A percentile compares a stretch with the other conserved stretches of the same genome.
phyloP scores from a whole-genome alignment of 805 yeast genomes.

The Suhomyces faveliae region DNA sequence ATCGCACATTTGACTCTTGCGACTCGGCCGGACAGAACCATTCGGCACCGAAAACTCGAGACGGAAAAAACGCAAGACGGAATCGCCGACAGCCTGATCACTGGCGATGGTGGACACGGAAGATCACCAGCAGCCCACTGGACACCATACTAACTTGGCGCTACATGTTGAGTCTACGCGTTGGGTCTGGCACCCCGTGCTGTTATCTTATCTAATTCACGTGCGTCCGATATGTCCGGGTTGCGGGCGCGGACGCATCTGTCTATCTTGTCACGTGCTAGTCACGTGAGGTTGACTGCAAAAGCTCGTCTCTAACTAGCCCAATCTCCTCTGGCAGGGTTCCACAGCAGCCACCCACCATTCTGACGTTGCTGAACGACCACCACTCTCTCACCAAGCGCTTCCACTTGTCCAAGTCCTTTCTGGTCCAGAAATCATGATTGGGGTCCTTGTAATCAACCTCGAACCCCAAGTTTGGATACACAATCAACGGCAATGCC shows the following conservation, averaged over 20 bases:
- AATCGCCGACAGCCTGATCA: too few species aligned
- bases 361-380: conserved; percentile 38
- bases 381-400: conserved; percentile 41
- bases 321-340: conserved; percentile 54
- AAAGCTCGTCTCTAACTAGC: conserved; percentile 7
- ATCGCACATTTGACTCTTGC: not conserved
- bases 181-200: too few species aligned
- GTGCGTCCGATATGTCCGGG: not conserved
- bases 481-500: conserved; percentile 48
- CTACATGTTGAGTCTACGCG: too few species aligned
- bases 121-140: too few species aligned
- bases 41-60: too few species aligned
- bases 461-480: conserved; percentile 80
- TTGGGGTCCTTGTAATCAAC: conserved; percentile 51
- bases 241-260: not conserved
- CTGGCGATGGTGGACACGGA: too few species aligned
- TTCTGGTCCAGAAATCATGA: conserved; percentile 26
- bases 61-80: too few species aligned
- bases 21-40: not conserved
- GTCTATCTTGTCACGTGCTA: not conserved
- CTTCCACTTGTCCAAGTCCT: conserved; percentile 34
- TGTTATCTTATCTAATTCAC: not conserved
- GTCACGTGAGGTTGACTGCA: too few species aligned
- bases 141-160: too few species aligned
- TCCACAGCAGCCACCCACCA: conserved; percentile 75